Evolutionary conservation across 345 rosid genomes (phyloP), one percentile per base, ranked within the genome.

Genomic region (Aegle marmelos): DNA sequence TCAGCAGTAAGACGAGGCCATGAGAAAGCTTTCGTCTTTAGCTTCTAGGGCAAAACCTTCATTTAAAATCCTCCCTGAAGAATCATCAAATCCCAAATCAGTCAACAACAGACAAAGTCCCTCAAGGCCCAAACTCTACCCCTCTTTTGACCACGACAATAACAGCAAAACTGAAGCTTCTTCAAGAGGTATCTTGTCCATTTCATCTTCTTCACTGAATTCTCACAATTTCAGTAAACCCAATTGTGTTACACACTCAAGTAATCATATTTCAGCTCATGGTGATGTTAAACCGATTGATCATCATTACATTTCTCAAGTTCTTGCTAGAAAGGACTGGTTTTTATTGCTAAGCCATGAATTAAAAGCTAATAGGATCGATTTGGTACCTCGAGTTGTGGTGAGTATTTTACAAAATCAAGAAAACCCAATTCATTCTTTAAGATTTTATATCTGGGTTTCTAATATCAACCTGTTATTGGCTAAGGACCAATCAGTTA

Each of bases 401-500:
- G 85, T 86, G 37, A 91, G 97, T 74, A 69, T 95, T 27, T 74
- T 93, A 82, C 98, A 92, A 83, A 92, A 91, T 80, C 97, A 91
- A 77, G 93, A 91, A 30, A 89, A 90, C 84, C 92, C 96, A 22
- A 70, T 91, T 28, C 77, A 79, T 31, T 60, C 92, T 70, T 79
- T 93, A 79, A 86, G 88, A 54, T 89, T 93, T 74, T 93, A 90
- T 83, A 81, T 91, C 88, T 95, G 99, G 99, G 86, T 86, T 77
- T 90, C 89, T 14, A 87, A 82, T 82, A 60, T 80, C 25, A 87
- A 91, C 66, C 88, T 86, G 30, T 71, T 79, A 31, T 79, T 88
- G 79, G 81, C 87, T 2, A 86, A 78, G 85, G 82, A 92, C 78
- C 96, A 83, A 75, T 87, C 94, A 30, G 80, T 91, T 33, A 86